These are phyloP conservation scores for Phialophora verrucosa DNA, from an alignment of 2,329 filamentous ascomycete genomes.

Conservation along the genomic window DNA sequence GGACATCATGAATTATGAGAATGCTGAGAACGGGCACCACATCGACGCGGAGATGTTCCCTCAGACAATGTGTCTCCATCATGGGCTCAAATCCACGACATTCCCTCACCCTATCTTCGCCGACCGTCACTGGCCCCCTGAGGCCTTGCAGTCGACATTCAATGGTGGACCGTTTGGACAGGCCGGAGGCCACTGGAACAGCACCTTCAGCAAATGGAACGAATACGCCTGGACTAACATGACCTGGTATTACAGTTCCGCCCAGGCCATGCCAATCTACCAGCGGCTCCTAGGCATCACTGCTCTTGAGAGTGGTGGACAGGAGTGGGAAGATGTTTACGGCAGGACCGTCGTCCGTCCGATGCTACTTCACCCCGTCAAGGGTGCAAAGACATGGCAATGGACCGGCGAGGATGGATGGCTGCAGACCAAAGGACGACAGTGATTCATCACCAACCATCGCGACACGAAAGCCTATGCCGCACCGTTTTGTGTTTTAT, in stretches of 20 bases:
- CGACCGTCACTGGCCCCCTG: constrained; percentile 69
- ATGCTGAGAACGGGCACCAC: constrained; percentile 69
- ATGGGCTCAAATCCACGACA: constrained; percentile 79
- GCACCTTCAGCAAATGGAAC: constrained; percentile 45
- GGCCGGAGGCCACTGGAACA: constrained; percentile 44
- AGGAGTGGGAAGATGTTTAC: constrained; percentile 43
- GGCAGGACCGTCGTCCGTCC: constrained; percentile 41
- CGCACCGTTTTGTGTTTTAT: constrained; percentile 2
- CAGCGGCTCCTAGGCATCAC: constrained; percentile 43
- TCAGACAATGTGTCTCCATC: constrained; percentile 73
- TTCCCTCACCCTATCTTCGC: constrained; percentile 81
- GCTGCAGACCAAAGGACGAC: constrained; percentile 38
- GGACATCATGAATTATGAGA: constrained; percentile 78
- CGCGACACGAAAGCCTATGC: constrained; percentile 7
- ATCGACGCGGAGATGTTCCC: constrained; percentile 82
- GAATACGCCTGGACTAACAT: constrained; percentile 44
- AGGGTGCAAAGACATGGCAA: constrained; percentile 46
- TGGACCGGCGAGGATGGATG: constrained; percentile 38
- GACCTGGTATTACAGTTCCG: constrained; percentile 46
- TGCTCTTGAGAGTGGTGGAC: constrained; percentile 38
- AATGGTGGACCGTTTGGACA: constrained; percentile 44
- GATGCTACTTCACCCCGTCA: constrained; percentile 45
- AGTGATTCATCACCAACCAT: constrained; percentile 23
- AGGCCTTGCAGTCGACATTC: constrained; percentile 43
- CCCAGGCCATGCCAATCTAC: constrained; percentile 43